Base-by-base conservation (phyloP, 306 rosid species). In the Vicia villosa region DNA sequence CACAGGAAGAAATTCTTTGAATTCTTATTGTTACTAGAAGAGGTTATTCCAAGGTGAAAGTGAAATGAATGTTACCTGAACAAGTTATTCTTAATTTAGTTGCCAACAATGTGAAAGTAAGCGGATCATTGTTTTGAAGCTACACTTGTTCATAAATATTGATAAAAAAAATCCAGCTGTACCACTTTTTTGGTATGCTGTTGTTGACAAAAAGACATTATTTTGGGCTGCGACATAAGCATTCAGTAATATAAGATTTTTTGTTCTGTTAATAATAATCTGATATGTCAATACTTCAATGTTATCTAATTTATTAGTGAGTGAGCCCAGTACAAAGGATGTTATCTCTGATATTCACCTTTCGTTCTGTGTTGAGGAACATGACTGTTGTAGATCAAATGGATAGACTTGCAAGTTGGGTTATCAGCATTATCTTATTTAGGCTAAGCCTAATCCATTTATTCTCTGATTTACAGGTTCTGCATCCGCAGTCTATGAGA, bases 401-500 rank as follows among this genome's bases (percentile, higher is more conserved):
- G 17, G 15, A 69, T 74, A 16, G 57, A 54, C 17, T 45, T 45
- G 21, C 19, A 43, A 32, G 42, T 43, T 72, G 46, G 6, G 50
- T 59, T 57, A 38, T 69, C 26, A 55, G 26, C 70, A 42, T 65
- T 41, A 66, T 79, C 46, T 47, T 47, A 6, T 30, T 21, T 17
- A 38, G n/a, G 51, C 43, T 1, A 16, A 56, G 51, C 15, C 34
- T 74, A 46, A 40, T 30, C 64, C 4, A 28, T 70, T 32, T 28
- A 45, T 69, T 74, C 58, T 77, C 43, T 50, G 65, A 74, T 69
- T 81, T 79, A 73, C 82, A 94, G 97, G 98, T 94, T 69, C 75
- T 94, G 81, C 98, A 94, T 84, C 98, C 98, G 5, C 98, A 90
- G 78, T 94, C 98, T 58, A 94, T 94, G 98, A 86, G 95, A 77